phyloP scores from a whole-genome alignment of 2,329 filamentous ascomycete genomes.

The Fonsecaea monophora region DNA sequence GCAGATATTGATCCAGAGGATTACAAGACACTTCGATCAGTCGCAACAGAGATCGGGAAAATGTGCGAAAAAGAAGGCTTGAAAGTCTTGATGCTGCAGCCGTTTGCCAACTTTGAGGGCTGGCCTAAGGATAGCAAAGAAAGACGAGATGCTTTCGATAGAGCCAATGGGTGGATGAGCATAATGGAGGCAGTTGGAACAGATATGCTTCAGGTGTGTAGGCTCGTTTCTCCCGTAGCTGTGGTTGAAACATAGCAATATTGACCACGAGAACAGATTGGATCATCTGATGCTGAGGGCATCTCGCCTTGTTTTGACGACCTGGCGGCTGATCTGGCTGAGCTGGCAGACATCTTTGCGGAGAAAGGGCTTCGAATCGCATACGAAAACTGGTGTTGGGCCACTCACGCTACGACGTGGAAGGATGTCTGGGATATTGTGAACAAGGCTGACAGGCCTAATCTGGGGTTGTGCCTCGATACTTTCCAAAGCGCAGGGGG shows the following conservation, averaged over 20 bases:
- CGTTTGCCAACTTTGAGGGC: conserved; percentile 78
- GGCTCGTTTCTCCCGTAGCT: background rate
- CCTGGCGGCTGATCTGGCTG: conserved; percentile 67
- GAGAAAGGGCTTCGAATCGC: conserved; percentile 66
- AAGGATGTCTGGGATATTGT: conserved; percentile 73
- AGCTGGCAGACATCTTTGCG: conserved; percentile 68
- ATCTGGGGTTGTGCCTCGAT: conserved; percentile 77
- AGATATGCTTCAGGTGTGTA: conserved; percentile 70
- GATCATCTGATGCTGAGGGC: conserved; percentile 68
- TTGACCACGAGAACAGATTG: conserved; percentile 51
- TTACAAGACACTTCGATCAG: conserved; percentile 63
- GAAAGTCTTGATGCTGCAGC: conserved; percentile 73
- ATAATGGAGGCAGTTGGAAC: conserved; percentile 75
- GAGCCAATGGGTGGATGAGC: conserved; percentile 70
- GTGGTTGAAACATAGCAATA: background rate
- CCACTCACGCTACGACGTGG: conserved; percentile 72
- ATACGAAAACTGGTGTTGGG: conserved; percentile 87
- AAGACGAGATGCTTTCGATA: conserved; percentile 66
- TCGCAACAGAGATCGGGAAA: conserved; percentile 61
- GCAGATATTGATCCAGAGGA: conserved; percentile 63
- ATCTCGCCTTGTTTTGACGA: conserved; percentile 59
- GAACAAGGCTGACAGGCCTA: conserved; percentile 64
- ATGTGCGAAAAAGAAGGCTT: conserved; percentile 63
- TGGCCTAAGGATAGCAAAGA: conserved; percentile 67
- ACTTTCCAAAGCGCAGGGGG: conserved; percentile 77